Evolutionary conservation across 805 yeast genomes (phyloP).

Genomic region (Schwanniomyces polymorphus): DNA sequence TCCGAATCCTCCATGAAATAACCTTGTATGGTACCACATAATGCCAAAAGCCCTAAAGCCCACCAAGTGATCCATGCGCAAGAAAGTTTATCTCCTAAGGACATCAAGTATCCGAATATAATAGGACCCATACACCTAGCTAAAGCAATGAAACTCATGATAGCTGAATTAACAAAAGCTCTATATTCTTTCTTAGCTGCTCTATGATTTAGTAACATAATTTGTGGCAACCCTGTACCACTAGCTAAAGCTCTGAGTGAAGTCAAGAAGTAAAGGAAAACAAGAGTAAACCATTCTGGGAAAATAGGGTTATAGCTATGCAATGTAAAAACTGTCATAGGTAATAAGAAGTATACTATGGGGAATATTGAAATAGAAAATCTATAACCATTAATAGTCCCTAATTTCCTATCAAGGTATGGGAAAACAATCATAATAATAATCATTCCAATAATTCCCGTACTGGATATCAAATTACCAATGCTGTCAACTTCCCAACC

Average conservation of each 20-base stretch:
- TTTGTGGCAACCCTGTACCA: constrained; percentile 53
- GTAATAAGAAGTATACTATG: constrained; percentile 43
- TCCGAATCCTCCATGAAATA: constrained; percentile 25
- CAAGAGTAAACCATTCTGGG: constrained; percentile 17
- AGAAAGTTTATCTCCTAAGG: constrained; percentile 23
- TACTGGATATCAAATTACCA: constrained; percentile 50
- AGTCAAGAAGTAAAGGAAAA: constrained; percentile 26
- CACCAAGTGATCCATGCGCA: constrained; percentile 33
- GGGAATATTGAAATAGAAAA: constrained; percentile 43
- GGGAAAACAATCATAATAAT: constrained; percentile 54
- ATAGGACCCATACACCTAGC: constrained; percentile 61
- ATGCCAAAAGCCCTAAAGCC: constrained; percentile 22
- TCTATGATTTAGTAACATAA: constrained; percentile 53
- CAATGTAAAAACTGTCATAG: constrained; percentile 48
- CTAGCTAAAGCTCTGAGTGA: constrained; percentile 33
- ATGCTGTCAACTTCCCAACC: constrained; percentile 47
- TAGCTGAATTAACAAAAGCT: constrained; percentile 59
- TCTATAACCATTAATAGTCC: constrained; percentile 46
- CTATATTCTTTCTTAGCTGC: constrained; percentile 54
- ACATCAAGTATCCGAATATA: constrained; percentile 49
- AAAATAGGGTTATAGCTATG: constrained; percentile 28
- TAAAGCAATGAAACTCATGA: constrained; percentile 51
- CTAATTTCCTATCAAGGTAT: constrained; percentile 46
- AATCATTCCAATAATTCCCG: constrained; percentile 55
- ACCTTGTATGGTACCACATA: constrained; percentile 17